A percentile compares a stretch with the other conserved stretches of the same genome.
Evolutionary conservation across 352 stramenopile species (phyloP).

Genomic region (Bremia lactucae): DNA sequence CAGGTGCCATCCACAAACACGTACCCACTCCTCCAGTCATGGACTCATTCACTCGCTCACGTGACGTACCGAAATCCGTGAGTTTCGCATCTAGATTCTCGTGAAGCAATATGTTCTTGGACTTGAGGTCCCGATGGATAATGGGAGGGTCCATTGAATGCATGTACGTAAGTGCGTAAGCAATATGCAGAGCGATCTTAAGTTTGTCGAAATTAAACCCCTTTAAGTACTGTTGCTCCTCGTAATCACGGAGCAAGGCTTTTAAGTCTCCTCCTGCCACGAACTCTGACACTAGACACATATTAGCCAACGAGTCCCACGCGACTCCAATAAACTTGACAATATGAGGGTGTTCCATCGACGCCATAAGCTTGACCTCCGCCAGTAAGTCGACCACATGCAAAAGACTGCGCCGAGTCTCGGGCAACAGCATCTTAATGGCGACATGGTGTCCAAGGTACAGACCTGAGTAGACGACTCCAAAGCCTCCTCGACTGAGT

Average conservation of each 20-base stretch:
- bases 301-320: slow-evolving; percentile 36
- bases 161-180: slow-evolving; percentile 30
- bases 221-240: slow-evolving; percentile 7
- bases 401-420: slow-evolving; percentile 20
- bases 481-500: slow-evolving; percentile 32
- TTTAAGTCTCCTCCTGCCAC: slow-evolving; percentile 47
- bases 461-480: slow-evolving; percentile 31
- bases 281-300: slow-evolving; percentile 45
- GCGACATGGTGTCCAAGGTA: slow-evolving; percentile 28
- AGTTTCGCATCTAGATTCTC: slow-evolving; percentile 29
- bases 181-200: slow-evolving; percentile 26
- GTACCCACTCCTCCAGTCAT: slow-evolving; percentile 31
- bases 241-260: slow-evolving; percentile 21
- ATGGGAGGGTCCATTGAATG: slow-evolving; percentile 26
- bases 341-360: slow-evolving; percentile 33
- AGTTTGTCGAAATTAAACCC: slow-evolving; percentile 28
- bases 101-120: slow-evolving; percentile 36
- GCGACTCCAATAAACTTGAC: slow-evolving; percentile 39
- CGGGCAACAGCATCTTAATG: slow-evolving; percentile 39
- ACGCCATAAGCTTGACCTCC: slow-evolving; percentile 37
- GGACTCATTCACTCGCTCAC: slow-evolving; percentile 16
- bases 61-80: slow-evolving; percentile 30
- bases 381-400: slow-evolving; percentile 25
- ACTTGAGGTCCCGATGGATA: slow-evolving; percentile 45
- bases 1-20: slow-evolving; percentile 30